Evolutionary conservation across 2,329 filamentous ascomycete genomes (phyloP).

Genomic region (Sporothrix protearum): DNA sequence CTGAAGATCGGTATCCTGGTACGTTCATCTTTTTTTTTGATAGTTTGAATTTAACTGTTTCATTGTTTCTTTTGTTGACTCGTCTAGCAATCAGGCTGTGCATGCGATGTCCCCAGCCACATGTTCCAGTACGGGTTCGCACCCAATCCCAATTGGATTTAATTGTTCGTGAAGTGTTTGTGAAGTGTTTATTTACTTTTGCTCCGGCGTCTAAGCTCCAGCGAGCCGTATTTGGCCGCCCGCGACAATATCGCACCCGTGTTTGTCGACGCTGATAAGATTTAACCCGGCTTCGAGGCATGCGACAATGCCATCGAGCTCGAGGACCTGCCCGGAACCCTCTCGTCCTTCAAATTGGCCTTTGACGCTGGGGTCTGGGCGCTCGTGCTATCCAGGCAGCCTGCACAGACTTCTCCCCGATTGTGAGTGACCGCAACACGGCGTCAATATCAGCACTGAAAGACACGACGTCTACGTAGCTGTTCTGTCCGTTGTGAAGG

Average conservation of each 20-base stretch:
- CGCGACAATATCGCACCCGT: constrained; percentile 34
- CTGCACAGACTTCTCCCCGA: background rate
- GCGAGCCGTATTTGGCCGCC: constrained; percentile 48
- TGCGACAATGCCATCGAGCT: background rate
- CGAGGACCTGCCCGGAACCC: background rate
- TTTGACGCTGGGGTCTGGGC: background rate
- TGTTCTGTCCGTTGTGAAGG: no score
- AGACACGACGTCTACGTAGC: no score
- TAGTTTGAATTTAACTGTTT: no score
- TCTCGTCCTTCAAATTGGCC: background rate
- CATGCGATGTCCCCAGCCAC: constrained; percentile 44
- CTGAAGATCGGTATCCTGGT: constrained; percentile 40
- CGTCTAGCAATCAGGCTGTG: constrained; percentile 25
- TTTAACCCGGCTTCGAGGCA: constrained; percentile 37
- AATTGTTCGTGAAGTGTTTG: background rate
- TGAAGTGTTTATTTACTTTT: background rate
- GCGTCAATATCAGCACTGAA: background rate
- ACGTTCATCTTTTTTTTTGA: background rate
- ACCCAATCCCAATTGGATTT: constrained; percentile 10
- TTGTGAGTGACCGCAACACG: background rate
- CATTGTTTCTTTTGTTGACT: background rate
- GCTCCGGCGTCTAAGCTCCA: constrained; percentile 43
- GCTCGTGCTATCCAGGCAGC: background rate
- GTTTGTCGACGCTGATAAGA: constrained; percentile 41
- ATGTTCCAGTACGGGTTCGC: constrained; percentile 1